Base-by-base conservation (phyloP, 352 stramenopile species). In the Phytophthora pisi region DNA sequence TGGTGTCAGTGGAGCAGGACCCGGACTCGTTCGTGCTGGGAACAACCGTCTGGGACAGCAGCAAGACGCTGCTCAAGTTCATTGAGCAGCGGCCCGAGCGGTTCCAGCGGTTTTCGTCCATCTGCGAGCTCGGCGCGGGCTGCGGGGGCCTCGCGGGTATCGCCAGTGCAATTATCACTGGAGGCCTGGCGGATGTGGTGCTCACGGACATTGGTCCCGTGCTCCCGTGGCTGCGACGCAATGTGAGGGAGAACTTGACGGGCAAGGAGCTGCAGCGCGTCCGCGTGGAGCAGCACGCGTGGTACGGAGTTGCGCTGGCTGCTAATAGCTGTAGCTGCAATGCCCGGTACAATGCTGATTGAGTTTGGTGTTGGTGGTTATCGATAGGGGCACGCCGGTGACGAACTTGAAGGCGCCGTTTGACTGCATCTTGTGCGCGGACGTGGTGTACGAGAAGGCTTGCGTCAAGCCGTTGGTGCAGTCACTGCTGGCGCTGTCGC, bases 1-100 rank as follows among this genome's bases (percentile, higher is more conserved):
- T 90, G 53, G 52, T 95, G 40, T 70, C 78, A 0, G 77, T 85
- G 18, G 78, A 84, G 65, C 87, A 95, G 57, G 87, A 95, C 31
- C 87, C 87, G 20, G 81, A 91, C 74, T 93, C 87, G 63, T 92
- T 92, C 70, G 80, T 95, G 58, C 69, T 95, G 51, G 87, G 84
- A 38, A 93, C 83, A 45, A 95, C 87, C 5, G 84, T 95, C 47
- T 93, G 87, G 86, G 86, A 95, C 77, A 91, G 81, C 61, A 91
- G 81, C 78, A 95, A 95, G 72, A 92, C 84, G 56, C 70, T 96
- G 66, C 74, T 92, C 57, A 95, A 93, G 74, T 95, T 86, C 74
- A 86, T 93, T 52, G 88, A 96, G 77, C 78, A 89, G 61, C 71
- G 82, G 30, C 28, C 63, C 0, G 70, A 68, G 38, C 53, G 61